Percentiles rank a stretch among this genome's conserved stretches.
These are phyloP conservation scores for Rhipidocladum racemiflorum DNA, from an alignment of 176 grass and related monocot species.

Conservation along the genomic window DNA sequence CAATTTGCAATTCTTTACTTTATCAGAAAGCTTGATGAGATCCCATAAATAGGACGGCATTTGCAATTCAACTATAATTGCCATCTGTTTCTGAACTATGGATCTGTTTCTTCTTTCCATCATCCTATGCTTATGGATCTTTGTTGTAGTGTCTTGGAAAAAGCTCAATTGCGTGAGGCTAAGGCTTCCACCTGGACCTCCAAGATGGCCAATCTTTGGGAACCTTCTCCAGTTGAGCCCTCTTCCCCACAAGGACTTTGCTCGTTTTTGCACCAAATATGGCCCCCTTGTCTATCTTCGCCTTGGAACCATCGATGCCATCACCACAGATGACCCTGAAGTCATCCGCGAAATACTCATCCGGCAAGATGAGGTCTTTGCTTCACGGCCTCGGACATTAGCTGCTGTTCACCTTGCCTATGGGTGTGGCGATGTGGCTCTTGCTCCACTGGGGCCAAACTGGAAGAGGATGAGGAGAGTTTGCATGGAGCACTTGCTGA, in stretches of 20 bases:
- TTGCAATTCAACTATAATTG: constrained; percentile 34
- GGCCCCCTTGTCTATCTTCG: constrained; percentile 89
- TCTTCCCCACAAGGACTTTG: constrained; percentile 88
- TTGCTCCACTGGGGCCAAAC: constrained; percentile 68
- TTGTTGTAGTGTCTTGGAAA: constrained; percentile 38
- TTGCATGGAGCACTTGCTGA: constrained; percentile 91
- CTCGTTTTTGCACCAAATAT: constrained; percentile 62
- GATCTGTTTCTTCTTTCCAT: constrained; percentile 47
- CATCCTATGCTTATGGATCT: constrained; percentile 49
- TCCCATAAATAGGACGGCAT: constrained; percentile 42
- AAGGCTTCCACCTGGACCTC: constrained; percentile 79
- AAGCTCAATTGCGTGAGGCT: constrained; percentile 37
- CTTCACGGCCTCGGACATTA: constrained; percentile 72
- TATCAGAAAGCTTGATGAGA: constrained; percentile 10
- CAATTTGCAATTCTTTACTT: constrained; percentile 8
- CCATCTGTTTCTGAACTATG: constrained; percentile 37
- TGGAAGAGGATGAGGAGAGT: constrained; percentile 90
- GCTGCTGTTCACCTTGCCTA: constrained; percentile 80
- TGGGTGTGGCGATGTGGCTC: constrained; percentile 65
- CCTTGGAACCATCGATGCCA: constrained; percentile 72
- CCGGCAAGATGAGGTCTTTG: constrained; percentile 80
- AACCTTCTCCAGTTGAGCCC: constrained; percentile 74
- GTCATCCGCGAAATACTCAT: constrained; percentile 91
- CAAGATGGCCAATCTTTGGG: constrained; percentile 69
- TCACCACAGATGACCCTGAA: constrained; percentile 83